phyloP scores from a whole-genome alignment of 306 rosid species.

The Cicer cuneatum region DNA sequence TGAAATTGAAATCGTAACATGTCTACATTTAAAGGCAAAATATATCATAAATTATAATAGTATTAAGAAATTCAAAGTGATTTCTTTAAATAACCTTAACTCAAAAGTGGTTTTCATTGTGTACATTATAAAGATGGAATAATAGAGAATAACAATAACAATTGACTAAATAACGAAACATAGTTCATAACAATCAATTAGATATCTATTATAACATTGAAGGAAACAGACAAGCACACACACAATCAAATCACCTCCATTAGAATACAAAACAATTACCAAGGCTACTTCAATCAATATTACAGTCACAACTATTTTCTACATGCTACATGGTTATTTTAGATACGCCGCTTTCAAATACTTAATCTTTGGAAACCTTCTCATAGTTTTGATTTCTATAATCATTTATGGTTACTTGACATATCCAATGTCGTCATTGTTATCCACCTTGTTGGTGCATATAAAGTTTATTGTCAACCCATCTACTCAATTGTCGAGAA shows the following conservation, averaged over 20 bases:
- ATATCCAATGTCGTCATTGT: constrained; percentile 55
- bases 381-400: constrained; percentile 52
- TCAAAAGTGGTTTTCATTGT: no score
- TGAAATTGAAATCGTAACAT: no score
- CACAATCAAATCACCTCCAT: constrained; percentile 53
- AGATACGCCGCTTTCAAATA: constrained; percentile 59
- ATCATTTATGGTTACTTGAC: constrained; percentile 56
- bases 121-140: no score
- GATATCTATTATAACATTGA: no score
- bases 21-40: no score
- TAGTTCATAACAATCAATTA: no score
- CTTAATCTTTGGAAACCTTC: constrained; percentile 49
- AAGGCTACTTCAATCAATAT: constrained; percentile 44
- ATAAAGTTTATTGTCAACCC: constrained; percentile 57
- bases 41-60: no score
- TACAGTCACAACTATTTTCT: constrained; percentile 47
- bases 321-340: constrained; percentile 51
- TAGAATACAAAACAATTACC: constrained; percentile 50
- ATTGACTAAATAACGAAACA: no score
- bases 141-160: no score
- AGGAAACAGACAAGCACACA: neutral
- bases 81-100: no score
- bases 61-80: no score
- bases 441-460: constrained; percentile 57
- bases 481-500: constrained; percentile 47